Evolutionary conservation across 306 rosid genomes (phyloP).

Genomic region (Dalbergia oliveri): DNA sequence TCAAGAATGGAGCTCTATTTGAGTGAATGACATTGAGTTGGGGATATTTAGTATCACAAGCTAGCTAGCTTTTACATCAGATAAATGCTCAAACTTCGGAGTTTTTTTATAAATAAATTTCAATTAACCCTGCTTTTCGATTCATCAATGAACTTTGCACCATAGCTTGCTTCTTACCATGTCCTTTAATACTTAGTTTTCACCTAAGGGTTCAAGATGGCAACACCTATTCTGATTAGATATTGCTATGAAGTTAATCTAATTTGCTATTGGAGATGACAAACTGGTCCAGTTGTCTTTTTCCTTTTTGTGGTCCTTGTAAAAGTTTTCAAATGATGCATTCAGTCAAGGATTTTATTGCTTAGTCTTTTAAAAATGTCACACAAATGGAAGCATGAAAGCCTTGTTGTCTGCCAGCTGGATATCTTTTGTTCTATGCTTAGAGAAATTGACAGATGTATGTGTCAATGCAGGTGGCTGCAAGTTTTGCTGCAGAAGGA

Average conservation of each 20-base stretch:
- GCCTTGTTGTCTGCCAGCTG: not conserved
- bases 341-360: not conserved
- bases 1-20: conserved; percentile 11
- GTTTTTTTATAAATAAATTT: not conserved
- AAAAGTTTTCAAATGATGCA: not conserved
- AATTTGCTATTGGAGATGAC: not conserved
- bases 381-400: not conserved
- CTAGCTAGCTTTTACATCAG: not conserved
- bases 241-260: not conserved
- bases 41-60: not conserved
- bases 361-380: not conserved
- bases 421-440: not conserved
- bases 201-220: not conserved
- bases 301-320: not conserved
- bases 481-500: conserved; percentile 81
- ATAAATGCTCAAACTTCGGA: not conserved
- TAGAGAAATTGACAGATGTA: not conserved
- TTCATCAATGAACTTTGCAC: not conserved
- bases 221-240: not conserved
- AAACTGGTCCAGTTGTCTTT: not conserved
- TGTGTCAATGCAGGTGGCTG: conserved; percentile 62
- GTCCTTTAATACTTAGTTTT: not conserved
- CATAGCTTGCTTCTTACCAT: not conserved
- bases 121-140: not conserved
- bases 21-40: not conserved